Evolutionary conservation across 1,284 basidiomycete species (phyloP), one percentile per base, ranked within the genome.

Genomic region (Phellinidium pouzarii): DNA sequence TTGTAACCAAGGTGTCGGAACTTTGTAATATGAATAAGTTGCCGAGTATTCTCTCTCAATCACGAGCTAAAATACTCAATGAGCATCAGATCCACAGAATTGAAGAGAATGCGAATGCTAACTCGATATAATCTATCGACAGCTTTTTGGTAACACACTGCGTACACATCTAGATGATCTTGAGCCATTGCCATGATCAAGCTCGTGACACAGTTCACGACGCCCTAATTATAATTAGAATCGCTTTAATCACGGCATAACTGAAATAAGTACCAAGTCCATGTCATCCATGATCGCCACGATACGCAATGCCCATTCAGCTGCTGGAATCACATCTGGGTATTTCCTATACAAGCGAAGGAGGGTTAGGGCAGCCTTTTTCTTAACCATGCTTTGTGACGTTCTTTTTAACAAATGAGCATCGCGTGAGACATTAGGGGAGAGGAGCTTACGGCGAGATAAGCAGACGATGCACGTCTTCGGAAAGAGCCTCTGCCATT

Each of bases 1-100:
- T 71, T 99, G 95, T 26, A 99, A 75, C 96, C 95, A 99, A 0
- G 95, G 95, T 31, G 92, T 91, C 19, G 96, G 96, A 2, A 98
- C 91, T 68, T 92, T 92, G 73, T 99, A 99, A 68, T 99, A 99
- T 26, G 94, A 78, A 65, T 99, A 98, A 52, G 92, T 87, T 34
- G 86, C 77, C 2, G 86, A 75, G 62, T 89, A 94, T 62, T 98
- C 91, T 55, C 88, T 83, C 61, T 95, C 91, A 55, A 98, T 85
- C 14, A 97, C 80, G 58, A 98, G 79, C 91, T 95, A 61, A 12
- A 50, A 48, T 51, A 9, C 57, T 54, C 29, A 26, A 29, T 14
- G 22, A 25, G 36, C 20, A 42, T 44, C 12, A 22, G 27, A 38
- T n/a, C 4, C 29, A 4, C n/a, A 17, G 41, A 17, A 22, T 40